Percentiles rank a stretch among this genome's conserved stretches.
phyloP scores from a whole-genome alignment of 2,329 filamentous ascomycete genomes.

The Geosmithia putterillii region DNA sequence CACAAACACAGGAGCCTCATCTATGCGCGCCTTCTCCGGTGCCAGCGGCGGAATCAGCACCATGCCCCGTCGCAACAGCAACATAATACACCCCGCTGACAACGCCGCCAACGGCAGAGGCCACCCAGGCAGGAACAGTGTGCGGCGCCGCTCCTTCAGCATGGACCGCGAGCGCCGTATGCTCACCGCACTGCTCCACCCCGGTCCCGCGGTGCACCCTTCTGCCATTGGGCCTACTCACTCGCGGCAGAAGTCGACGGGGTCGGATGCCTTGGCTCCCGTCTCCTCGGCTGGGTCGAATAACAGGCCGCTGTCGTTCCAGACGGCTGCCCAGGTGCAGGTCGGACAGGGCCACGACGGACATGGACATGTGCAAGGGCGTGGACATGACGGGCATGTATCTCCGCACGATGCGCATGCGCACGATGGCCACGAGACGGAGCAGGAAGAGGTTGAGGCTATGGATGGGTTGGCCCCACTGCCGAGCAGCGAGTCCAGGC shows the following conservation, averaged over 20 bases:
- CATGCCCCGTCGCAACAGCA: slow-evolving; percentile 13
- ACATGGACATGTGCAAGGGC: background rate
- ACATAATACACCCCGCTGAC: too few relatives aligned
- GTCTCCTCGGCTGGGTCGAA: slow-evolving; percentile 1
- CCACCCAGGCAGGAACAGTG: too few relatives aligned
- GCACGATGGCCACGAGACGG: too few relatives aligned
- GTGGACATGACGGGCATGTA: too few relatives aligned
- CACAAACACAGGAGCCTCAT: slow-evolving; percentile 19
- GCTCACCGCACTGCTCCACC: slow-evolving; percentile 26
- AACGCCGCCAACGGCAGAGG: too few relatives aligned
- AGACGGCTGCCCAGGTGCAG: background rate
- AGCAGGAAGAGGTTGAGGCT: background rate
- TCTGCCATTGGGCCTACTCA: slow-evolving; percentile 14
- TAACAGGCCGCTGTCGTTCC: slow-evolving; percentile 1
- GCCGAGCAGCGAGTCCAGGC: background rate
- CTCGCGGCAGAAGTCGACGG: slow-evolving; percentile 5
- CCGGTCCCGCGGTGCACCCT: slow-evolving; percentile 27
- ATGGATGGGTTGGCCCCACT: background rate
- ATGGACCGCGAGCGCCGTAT: slow-evolving; percentile 17
- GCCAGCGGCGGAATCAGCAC: too few relatives aligned
- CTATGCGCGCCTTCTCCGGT: slow-evolving; percentile 8
- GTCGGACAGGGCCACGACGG: too few relatives aligned
- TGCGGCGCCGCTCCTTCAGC: slow-evolving; percentile 22
- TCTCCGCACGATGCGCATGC: too few relatives aligned
- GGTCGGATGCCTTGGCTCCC: background rate